A percentile compares a stretch with the other conserved stretches of the same genome.
phyloP scores from a whole-genome alignment of 1,284 basidiomycete genomes.

The Trametes pubescens region DNA sequence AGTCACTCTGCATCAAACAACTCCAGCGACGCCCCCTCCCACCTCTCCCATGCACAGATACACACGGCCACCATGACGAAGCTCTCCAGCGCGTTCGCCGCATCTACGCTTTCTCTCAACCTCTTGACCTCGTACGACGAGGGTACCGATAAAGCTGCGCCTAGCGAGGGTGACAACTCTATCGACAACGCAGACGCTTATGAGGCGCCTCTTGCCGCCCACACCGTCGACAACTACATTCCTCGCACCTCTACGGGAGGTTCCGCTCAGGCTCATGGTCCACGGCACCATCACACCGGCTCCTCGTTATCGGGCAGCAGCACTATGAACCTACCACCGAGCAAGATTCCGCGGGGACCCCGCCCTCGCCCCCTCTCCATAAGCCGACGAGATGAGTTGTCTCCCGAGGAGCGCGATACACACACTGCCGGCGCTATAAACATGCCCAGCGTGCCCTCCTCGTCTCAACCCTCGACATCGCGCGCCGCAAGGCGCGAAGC shows the following conservation, averaged over 20 bases:
- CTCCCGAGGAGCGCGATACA: background rate
- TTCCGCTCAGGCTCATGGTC: background rate
- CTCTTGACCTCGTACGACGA: slow-evolving; percentile 22
- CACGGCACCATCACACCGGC: slow-evolving; percentile 22
- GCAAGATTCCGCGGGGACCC: slow-evolving; percentile 38
- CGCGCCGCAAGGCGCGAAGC: slow-evolving; percentile 21
- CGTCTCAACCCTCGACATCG: background rate
- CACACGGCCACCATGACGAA: slow-evolving; percentile 39
- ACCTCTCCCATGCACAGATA: slow-evolving; percentile 36
- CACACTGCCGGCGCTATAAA: background rate
- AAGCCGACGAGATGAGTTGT: slow-evolving; percentile 11
- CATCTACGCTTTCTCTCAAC: slow-evolving; percentile 36
- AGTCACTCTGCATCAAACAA: slow-evolving; percentile 33
- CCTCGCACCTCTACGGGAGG: background rate
- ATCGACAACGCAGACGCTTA: background rate
- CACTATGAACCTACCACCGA: slow-evolving; percentile 23
- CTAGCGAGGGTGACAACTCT: background rate
- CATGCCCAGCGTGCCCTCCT: background rate
- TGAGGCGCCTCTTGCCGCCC: background rate
- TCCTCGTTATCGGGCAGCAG: slow-evolving; percentile 22
- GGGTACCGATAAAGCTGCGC: background rate
- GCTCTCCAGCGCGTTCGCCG: slow-evolving; percentile 33
- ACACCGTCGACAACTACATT: background rate
- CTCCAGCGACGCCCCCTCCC: slow-evolving; percentile 35
- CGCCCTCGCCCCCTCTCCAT: slow-evolving; percentile 32